Evolutionary conservation across 2,329 filamentous ascomycete species (phyloP).

Genomic region (Chrysosporium queenslandicum): DNA sequence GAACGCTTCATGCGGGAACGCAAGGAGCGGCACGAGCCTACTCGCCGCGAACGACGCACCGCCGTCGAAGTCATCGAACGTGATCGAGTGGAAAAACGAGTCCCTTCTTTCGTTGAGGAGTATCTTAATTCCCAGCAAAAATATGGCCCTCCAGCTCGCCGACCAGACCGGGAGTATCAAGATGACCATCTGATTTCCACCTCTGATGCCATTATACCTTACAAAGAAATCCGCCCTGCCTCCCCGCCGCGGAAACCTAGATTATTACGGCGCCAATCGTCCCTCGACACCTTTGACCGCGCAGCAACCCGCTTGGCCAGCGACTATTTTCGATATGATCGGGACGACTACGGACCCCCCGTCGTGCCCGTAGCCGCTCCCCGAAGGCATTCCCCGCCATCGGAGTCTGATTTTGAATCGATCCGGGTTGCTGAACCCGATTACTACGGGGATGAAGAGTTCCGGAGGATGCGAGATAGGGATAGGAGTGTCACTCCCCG

Average conservation of each 20-base stretch:
- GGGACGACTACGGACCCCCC: slow-evolving; percentile 33
- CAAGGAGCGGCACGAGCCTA: slow-evolving; percentile 30
- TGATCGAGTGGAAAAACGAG: slow-evolving; percentile 33
- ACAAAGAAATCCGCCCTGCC: slow-evolving; percentile 43
- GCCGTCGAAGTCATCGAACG: slow-evolving; percentile 23
- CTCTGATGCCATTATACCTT: slow-evolving; percentile 46
- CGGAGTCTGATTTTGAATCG: slow-evolving; percentile 54
- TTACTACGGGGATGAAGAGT: slow-evolving; percentile 62
- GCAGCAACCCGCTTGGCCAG: slow-evolving; percentile 50
- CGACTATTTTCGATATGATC: slow-evolving; percentile 28
- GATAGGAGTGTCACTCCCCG: slow-evolving; percentile 27
- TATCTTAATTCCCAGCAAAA: slow-evolving; percentile 33
- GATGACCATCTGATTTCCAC: slow-evolving; percentile 34
- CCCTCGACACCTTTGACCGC: slow-evolving; percentile 81
- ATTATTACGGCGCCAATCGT: slow-evolving; percentile 71
- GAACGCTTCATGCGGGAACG: slow-evolving; percentile 37
- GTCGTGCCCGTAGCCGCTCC: slow-evolving; percentile 53
- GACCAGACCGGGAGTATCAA: slow-evolving; percentile 33
- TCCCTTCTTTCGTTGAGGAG: slow-evolving; percentile 27
- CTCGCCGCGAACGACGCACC: slow-evolving; percentile 8
- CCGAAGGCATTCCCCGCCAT: slow-evolving; percentile 43
- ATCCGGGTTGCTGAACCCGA: slow-evolving; percentile 59
- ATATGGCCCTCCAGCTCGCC: slow-evolving; percentile 36
- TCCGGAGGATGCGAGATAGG: slow-evolving; percentile 53
- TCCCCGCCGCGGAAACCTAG: slow-evolving; percentile 31